Percentiles rank a stretch among this genome's conserved stretches.
These are phyloP conservation scores for Rhodofomes roseus DNA, from an alignment of 1,284 basidiomycete genomes.

Conservation along the genomic window DNA sequence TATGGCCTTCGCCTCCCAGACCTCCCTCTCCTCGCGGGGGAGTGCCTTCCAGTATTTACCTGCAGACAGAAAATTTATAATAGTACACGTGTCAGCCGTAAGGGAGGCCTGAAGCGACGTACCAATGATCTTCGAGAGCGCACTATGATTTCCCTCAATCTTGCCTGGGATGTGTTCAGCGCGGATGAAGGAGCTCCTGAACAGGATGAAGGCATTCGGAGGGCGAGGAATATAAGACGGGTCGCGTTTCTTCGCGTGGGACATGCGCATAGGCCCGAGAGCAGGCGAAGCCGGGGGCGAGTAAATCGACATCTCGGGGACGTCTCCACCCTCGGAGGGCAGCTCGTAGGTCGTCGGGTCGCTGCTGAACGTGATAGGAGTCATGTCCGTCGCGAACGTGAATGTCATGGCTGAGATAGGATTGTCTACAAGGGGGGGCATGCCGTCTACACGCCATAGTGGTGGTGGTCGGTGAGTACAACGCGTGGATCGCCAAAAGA, in stretches of 20 bases:
- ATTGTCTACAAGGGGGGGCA: slow-evolving; percentile 50
- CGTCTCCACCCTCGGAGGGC: slow-evolving; percentile 25
- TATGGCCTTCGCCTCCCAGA: slow-evolving; percentile 75
- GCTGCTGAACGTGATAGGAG: slow-evolving; percentile 37
- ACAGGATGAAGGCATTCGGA: slow-evolving; percentile 94
- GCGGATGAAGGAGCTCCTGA: slow-evolving; percentile 84
- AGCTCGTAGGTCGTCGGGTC: slow-evolving; percentile 35
- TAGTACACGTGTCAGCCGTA: slow-evolving; percentile 2
- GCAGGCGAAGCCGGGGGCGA: slow-evolving; percentile 19
- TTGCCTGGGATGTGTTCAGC: slow-evolving; percentile 72
- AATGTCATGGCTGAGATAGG: slow-evolving; percentile 44
- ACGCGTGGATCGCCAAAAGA: slow-evolving; percentile 18
- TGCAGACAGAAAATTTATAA: slow-evolving; percentile 15
- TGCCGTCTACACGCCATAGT: slow-evolving; percentile 30
- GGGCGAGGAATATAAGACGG: slow-evolving; percentile 82
- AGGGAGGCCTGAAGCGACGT: slow-evolving; percentile 11
- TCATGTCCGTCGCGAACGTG: slow-evolving; percentile 46
- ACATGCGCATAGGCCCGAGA: slow-evolving; percentile 26
- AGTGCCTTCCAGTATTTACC: slow-evolving; percentile 63
- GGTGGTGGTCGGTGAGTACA: slow-evolving; percentile 15
- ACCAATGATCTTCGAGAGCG: slow-evolving; percentile 49
- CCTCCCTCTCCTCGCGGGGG: slow-evolving; percentile 54
- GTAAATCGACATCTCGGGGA: slow-evolving; percentile 18
- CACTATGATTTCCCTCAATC: slow-evolving; percentile 78
- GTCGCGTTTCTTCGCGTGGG: slow-evolving; percentile 45